These are phyloP conservation scores for Tetrahymena malaccensis DNA, from an alignment of 73 alveolate species.

Conservation along the genomic window DNA sequence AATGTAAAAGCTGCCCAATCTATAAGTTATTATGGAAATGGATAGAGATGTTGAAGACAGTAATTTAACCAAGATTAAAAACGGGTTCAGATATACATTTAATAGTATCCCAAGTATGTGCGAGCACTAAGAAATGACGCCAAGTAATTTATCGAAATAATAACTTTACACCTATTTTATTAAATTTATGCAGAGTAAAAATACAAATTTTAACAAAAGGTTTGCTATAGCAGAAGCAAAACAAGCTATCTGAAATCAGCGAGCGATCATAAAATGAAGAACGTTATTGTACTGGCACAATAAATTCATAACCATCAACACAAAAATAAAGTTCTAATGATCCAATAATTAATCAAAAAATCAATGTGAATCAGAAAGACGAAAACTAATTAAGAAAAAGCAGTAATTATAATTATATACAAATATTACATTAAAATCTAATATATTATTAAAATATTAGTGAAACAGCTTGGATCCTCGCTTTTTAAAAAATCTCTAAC, in stretches of 20 bases:
- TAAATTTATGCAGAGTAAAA: background rate
- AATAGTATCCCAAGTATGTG: background rate
- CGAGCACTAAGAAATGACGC: background rate
- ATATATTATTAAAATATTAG: background rate
- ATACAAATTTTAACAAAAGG: background rate
- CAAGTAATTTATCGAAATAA: background rate
- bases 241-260: background rate
- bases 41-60: background rate
- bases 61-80: background rate
- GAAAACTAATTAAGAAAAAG: background rate
- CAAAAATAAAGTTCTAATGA: background rate
- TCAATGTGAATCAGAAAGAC: background rate
- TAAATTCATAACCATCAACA: background rate
- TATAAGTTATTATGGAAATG: background rate
- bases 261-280: background rate
- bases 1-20: background rate
- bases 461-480: background rate
- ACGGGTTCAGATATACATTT: background rate
- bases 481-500: background rate
- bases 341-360: background rate
- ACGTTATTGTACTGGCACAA: background rate
- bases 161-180: no score
- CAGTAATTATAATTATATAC: background rate
- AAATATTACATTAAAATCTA: background rate
- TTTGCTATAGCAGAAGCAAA: background rate